phyloP scores from a whole-genome alignment of 441 rosid genomes.

The Gossypium laxum region DNA sequence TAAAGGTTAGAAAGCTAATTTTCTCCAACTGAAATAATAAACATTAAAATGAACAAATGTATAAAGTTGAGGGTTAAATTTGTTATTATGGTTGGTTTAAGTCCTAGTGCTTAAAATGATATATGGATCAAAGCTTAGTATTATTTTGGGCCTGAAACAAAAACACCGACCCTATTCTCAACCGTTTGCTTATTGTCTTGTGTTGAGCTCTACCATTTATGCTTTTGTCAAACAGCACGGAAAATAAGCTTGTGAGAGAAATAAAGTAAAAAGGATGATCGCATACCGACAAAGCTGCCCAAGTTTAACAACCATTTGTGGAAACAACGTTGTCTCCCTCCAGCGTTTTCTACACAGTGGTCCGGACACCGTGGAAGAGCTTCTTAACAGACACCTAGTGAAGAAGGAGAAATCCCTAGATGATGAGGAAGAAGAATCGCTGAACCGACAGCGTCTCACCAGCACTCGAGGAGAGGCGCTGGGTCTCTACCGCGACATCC shows the following conservation, averaged over 20 bases:
- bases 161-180: not conserved
- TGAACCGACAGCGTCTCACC: slow-evolving; percentile 45
- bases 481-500: slow-evolving; percentile 67
- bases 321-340: not conserved
- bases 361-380: slow-evolving; percentile 73
- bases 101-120: too few species aligned
- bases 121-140: too few species aligned
- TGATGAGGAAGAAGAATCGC: slow-evolving; percentile 52
- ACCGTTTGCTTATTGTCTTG: too few species aligned
- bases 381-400: slow-evolving; percentile 58
- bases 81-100: too few species aligned
- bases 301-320: slow-evolving; percentile 9
- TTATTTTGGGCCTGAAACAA: too few species aligned
- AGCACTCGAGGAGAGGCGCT: slow-evolving; percentile 64
- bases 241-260: not conserved
- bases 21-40: too few species aligned
- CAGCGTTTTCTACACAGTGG: slow-evolving; percentile 49
- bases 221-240: not conserved
- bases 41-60: too few species aligned
- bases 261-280: slow-evolving; percentile 18
- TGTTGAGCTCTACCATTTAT: not conserved
- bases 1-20: too few species aligned
- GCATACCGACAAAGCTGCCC: slow-evolving; percentile 40
- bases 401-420: slow-evolving; percentile 47
- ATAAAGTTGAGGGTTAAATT: too few species aligned